Percentiles rank a stretch among this genome's conserved stretches.
Conservation (phyloP, 1,139 yeast genomes). For the Blastobotrys illinoisensis region DNA sequence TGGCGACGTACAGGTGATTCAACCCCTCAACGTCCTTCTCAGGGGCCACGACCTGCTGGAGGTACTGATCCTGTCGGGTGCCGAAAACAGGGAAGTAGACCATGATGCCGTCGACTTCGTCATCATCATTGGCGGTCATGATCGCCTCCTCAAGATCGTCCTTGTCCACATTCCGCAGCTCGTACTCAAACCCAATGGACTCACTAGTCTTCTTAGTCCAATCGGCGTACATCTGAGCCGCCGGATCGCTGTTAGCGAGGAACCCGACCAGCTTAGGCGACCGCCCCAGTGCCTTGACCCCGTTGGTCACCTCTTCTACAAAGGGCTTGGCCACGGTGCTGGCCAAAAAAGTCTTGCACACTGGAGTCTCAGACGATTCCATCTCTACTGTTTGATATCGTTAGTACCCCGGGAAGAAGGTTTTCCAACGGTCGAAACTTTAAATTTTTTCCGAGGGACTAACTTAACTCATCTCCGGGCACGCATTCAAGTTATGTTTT, state of each 20-base stretch:
- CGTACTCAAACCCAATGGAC: constrained; percentile 78
- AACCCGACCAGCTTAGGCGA: constrained; percentile 83
- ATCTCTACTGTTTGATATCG: constrained; percentile 1
- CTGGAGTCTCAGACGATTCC: constrained; percentile 4
- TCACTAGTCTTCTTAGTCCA: constrained; percentile 94
- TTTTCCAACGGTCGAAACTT: background rate
- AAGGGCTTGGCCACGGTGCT: constrained; percentile 80
- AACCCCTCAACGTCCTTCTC: constrained; percentile 96
- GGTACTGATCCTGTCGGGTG: constrained; percentile 87
- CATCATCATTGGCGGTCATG: constrained; percentile 75
- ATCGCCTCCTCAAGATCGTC: constrained; percentile 82
- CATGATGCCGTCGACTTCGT: constrained; percentile 82
- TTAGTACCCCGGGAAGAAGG: background rate
- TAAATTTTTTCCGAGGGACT: background rate
- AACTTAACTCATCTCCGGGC: background rate
- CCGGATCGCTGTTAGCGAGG: constrained; percentile 88
- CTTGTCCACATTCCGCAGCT: constrained; percentile 64
- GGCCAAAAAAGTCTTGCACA: constrained; percentile 67
- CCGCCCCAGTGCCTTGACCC: constrained; percentile 46
- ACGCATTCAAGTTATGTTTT: background rate
- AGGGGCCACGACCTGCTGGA: constrained; percentile 80
- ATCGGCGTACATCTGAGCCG: constrained; percentile 89
- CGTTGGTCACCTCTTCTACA: constrained; percentile 61
- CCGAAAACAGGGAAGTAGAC: constrained; percentile 98
- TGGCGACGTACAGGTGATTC: constrained; percentile 84